These are phyloP conservation scores for Syzygium aromaticum DNA, from an alignment of 345 rosid species.

Conservation along the genomic window DNA sequence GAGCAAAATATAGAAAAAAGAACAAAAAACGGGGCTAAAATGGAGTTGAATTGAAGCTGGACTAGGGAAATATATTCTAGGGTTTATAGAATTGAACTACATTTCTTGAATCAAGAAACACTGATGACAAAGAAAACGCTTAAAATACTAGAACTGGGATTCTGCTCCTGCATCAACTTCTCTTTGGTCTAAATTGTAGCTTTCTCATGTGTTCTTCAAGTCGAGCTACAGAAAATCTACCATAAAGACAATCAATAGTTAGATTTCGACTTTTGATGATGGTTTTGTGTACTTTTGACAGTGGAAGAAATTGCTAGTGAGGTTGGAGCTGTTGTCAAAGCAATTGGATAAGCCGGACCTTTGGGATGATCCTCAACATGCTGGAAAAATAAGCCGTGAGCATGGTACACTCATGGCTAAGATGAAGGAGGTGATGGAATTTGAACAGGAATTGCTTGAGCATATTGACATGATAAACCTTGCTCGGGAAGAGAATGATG, in stretches of 20 bases:
- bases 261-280: background rate
- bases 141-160: background rate
- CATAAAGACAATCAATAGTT: background rate
- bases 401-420: constrained; percentile 67
- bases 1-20: background rate
- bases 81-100: background rate
- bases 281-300: constrained; percentile 21
- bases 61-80: background rate
- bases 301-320: constrained; percentile 75
- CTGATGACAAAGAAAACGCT: background rate
- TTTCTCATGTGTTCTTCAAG: background rate
- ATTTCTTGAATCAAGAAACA: background rate
- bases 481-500: constrained; percentile 79
- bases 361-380: constrained; percentile 85
- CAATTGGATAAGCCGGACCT: constrained; percentile 69
- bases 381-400: constrained; percentile 85
- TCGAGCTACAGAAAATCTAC: background rate
- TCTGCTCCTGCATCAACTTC: background rate
- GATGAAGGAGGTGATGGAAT: constrained; percentile 64
- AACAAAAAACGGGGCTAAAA: background rate
- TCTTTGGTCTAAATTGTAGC: background rate
- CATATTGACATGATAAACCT: constrained; percentile 93
- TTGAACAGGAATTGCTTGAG: constrained; percentile 81
- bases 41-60: background rate
- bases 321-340: constrained; percentile 47